These are phyloP conservation scores for Lonicera japonica DNA, from an alignment of 129 eudicot genomes.

Conservation along the genomic window DNA sequence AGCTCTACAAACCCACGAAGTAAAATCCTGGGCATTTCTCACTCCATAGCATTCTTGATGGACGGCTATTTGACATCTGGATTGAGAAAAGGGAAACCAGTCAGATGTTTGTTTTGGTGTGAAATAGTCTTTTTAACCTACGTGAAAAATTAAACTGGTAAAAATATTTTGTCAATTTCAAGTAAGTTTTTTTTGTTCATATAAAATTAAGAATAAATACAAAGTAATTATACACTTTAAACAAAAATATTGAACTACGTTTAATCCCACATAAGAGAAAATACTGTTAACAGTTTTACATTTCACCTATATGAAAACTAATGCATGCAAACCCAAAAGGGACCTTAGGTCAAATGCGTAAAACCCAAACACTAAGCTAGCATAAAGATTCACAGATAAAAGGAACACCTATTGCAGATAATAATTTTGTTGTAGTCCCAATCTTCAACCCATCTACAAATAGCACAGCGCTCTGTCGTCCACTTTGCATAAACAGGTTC, in stretches of 20 bases:
- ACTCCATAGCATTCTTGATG: conserved; percentile 98
- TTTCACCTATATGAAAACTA: no score
- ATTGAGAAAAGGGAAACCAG: no score
- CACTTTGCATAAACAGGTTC: conserved; percentile 83
- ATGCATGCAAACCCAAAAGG: no score
- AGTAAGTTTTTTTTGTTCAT: no score
- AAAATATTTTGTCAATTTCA: no score
- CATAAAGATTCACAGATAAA: conserved; percentile 3
- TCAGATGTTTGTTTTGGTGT: no score
- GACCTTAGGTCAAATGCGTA: background rate
- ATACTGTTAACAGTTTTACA: no score
- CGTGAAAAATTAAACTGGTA: background rate
- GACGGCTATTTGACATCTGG: conserved; percentile 92
- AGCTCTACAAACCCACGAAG: conserved; percentile 95
- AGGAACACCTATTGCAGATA: conserved; percentile 79
- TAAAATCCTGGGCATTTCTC: conserved; percentile 51
- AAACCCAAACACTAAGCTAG: background rate
- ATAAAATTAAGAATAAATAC: conserved; percentile 1
- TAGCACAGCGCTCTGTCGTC: conserved; percentile 95
- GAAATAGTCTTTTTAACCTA: no score
- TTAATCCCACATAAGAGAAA: no score
- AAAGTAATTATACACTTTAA: background rate
- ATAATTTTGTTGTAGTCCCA: conserved; percentile 90
- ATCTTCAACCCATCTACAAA: conserved; percentile 96
- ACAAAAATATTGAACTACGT: no score